phyloP scores from a whole-genome alignment of 805 yeast genomes.

The Candida glaebosa region DNA sequence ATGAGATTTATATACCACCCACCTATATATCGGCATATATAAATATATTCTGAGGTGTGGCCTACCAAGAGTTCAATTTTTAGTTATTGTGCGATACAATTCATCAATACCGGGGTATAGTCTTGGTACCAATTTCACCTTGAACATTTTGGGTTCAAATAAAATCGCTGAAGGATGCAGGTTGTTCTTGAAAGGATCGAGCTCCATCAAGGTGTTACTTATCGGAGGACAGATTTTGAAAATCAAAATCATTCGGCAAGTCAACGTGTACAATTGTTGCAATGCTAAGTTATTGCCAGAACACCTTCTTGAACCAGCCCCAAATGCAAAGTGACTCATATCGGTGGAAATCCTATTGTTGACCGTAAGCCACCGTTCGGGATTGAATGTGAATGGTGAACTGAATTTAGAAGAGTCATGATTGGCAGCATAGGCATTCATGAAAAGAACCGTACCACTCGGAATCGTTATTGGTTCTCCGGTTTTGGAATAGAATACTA shows the following conservation, averaged over 20 bases:
- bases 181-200: slow-evolving; percentile 51
- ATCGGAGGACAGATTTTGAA: slow-evolving; percentile 48
- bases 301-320: slow-evolving; percentile 72
- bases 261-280: slow-evolving; percentile 59
- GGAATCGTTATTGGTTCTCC: slow-evolving; percentile 43
- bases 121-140: slow-evolving; percentile 22
- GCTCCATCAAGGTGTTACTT: slow-evolving; percentile 30
- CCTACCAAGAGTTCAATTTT: not conserved
- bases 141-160: slow-evolving; percentile 52
- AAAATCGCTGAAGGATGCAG: slow-evolving; percentile 55
- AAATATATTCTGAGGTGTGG: not conserved
- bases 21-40: too few relatives aligned
- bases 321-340: slow-evolving; percentile 53
- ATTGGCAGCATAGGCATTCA: slow-evolving; percentile 71
- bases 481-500: slow-evolving; percentile 24
- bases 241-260: slow-evolving; percentile 49
- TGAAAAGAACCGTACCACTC: slow-evolving; percentile 48
- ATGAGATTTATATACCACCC: too few relatives aligned
- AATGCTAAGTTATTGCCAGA: slow-evolving; percentile 64
- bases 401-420: slow-evolving; percentile 49
- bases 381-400: slow-evolving; percentile 47
- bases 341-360: slow-evolving; percentile 7
- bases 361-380: slow-evolving; percentile 47
- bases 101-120: slow-evolving; percentile 16
- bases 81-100: slow-evolving; percentile 13